phyloP scores from a whole-genome alignment of 805 yeast genomes.

The Scheffersomyces spartinae region DNA sequence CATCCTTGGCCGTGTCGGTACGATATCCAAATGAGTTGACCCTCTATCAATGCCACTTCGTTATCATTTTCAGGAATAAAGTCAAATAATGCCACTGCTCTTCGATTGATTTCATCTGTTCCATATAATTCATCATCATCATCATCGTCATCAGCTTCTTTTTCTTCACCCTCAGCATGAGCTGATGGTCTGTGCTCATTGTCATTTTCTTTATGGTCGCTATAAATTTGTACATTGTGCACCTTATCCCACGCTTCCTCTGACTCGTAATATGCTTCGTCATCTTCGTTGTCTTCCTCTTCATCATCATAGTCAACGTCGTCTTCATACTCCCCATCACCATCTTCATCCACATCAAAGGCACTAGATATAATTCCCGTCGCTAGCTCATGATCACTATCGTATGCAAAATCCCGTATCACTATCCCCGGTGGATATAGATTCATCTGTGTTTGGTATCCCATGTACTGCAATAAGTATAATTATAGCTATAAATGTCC shows the following conservation, averaged over 20 bases:
- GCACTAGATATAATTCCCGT: too few species aligned
- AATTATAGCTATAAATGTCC: too few species aligned
- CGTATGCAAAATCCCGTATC: too few species aligned
- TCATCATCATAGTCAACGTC: conserved; percentile 4
- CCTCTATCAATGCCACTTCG: conserved; percentile 67
- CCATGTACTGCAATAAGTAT: too few species aligned
- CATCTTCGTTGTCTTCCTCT: conserved; percentile 4
- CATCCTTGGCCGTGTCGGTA: conserved; percentile 98
- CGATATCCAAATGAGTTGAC: conserved; percentile 75
- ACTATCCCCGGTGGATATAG: too few species aligned
- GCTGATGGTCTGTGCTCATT: too few species aligned
- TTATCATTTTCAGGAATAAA: conserved; percentile 91
- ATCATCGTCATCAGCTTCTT: conserved; percentile 3
- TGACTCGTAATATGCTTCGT: conserved; percentile 5
- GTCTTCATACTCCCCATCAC: conserved; percentile 2
- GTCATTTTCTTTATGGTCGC: too few species aligned
- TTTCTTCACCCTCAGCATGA: conserved; percentile 3
- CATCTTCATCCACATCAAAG: conserved; percentile 1
- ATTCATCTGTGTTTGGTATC: too few species aligned
- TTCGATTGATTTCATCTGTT: conserved; percentile 29
- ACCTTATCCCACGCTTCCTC: too few species aligned
- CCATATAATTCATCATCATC: conserved; percentile 3
- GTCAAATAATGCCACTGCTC: conserved; percentile 82
- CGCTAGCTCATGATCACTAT: too few species aligned
- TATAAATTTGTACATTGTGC: too few species aligned